Conservation (phyloP, 2,329 filamentous ascomycete genomes). For the Aspergillus felis region DNA sequence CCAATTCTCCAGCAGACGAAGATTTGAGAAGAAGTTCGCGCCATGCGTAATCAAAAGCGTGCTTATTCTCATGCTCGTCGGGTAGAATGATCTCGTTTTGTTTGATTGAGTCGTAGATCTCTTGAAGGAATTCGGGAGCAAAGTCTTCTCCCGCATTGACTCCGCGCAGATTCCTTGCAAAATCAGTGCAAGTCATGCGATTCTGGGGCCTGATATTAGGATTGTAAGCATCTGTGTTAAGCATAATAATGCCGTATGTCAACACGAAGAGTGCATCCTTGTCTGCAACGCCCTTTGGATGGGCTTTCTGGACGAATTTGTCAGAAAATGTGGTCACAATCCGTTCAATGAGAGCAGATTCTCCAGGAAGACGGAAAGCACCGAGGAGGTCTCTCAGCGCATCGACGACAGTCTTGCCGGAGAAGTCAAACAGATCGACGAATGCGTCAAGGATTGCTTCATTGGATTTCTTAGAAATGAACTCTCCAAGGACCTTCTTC, state of each 20-base stretch:
- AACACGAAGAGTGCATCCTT: slow-evolving; percentile 86
- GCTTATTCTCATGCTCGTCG: slow-evolving; percentile 93
- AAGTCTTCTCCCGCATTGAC: slow-evolving; percentile 87
- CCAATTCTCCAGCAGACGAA: slow-evolving; percentile 66
- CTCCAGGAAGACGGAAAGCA: slow-evolving; percentile 88
- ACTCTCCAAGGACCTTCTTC: slow-evolving; percentile 88
- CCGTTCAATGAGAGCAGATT: slow-evolving; percentile 86
- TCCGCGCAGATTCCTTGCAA: slow-evolving; percentile 83
- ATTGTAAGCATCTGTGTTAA: slow-evolving; percentile 96
- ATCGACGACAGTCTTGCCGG: slow-evolving; percentile 81
- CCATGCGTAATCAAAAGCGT: slow-evolving; percentile 97
- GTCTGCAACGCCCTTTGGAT: slow-evolving; percentile 72
- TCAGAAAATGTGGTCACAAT: slow-evolving; percentile 86
- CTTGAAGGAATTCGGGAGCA: slow-evolving; percentile 72
- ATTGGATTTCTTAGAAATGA: slow-evolving; percentile 84
- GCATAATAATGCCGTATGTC: slow-evolving; percentile 93
- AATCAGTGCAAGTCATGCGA: slow-evolving; percentile 81
- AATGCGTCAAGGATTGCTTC: slow-evolving; percentile 81
- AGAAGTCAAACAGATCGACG: slow-evolving; percentile 82
- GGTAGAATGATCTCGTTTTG: slow-evolving; percentile 93
- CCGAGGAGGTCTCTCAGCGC: slow-evolving; percentile 82
- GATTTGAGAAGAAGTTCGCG: slow-evolving; percentile 88
- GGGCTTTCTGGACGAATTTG: slow-evolving; percentile 69
- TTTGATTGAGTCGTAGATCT: slow-evolving; percentile 88
- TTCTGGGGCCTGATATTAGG: slow-evolving; percentile 72